Base-by-base conservation (phyloP, 352 stramenopile genomes). In the Phytophthora litchii region DNA sequence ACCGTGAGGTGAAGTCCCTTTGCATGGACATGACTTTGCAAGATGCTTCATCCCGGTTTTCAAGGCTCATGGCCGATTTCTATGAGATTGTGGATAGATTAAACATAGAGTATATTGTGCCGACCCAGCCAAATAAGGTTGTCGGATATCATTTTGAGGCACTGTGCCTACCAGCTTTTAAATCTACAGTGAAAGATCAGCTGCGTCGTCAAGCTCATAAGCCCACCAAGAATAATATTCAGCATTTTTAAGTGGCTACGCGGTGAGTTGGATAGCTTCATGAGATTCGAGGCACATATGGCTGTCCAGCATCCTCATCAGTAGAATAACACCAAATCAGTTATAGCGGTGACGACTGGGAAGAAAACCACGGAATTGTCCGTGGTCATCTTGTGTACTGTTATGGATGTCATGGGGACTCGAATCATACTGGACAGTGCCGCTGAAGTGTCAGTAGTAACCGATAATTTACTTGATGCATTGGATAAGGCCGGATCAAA, bases 361-460 rank as follows among this genome's bases (percentile, higher is more conserved):
- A n/a, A n/a, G n/a, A n/a, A n/a, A n/a, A n/a, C n/a, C n/a, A n/a
- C n/a, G n/a, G n/a, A n/a, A n/a, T n/a, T n/a, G n/a, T n/a, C n/a
- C n/a, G n/a, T n/a, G n/a, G n/a, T n/a, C 44, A 51, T 6, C 4
- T 2, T 7, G 23, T 60, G 41, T 3, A 11, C 8, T 9, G 57
- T 65, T 1, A 60, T 65, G 57, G 42, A 50, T 2, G 16, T n/a
- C 4, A 3, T 50, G 0, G 25, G 53, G 3, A 65, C 48, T 3
- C 10, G 29, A 13, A 55, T 54, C 7, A 55, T 42, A 0, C 57
- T 32, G 1, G 41, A 60, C 14, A 60, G 57, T 32, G 42, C 57
- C 1, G 57, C 42, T 1, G 49, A 55, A 7, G 57, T 60, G 3
- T 66, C 42, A 4, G 12, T 60, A 7, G 57, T 60, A 4, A 65